Evolutionary conservation across 164 flowering plant genomes (phyloP).

Genomic region (Hamamelis virginiana): DNA sequence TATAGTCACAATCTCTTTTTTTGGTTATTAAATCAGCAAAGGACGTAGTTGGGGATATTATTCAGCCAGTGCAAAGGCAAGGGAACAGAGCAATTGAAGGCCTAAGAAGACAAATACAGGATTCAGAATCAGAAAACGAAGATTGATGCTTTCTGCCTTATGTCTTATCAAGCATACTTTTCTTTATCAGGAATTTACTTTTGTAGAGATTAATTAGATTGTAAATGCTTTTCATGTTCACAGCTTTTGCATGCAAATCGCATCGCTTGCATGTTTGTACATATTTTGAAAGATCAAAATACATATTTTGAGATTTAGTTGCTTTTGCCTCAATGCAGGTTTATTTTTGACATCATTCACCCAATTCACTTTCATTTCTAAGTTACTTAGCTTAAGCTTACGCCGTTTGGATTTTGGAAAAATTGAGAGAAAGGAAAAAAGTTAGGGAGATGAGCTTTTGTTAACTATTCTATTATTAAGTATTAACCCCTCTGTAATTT

Average conservation of each 20-base stretch:
- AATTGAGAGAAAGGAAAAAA: too few relatives aligned
- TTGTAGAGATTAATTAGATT: neutral
- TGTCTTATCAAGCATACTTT: too few relatives aligned
- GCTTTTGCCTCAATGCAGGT: too few relatives aligned
- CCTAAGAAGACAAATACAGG: neutral
- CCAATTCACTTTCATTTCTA: too few relatives aligned
- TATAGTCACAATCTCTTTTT: neutral
- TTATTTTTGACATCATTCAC: too few relatives aligned
- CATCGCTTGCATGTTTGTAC: neutral
- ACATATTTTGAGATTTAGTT: too few relatives aligned
- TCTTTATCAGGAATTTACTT: neutral
- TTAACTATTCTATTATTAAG: too few relatives aligned
- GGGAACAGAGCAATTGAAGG: constrained; percentile 2
- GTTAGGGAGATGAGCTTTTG: too few relatives aligned
- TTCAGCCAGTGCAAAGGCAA: constrained; percentile 12
- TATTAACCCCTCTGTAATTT: too few relatives aligned
- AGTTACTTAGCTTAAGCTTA: too few relatives aligned
- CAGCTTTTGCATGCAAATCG: neutral
- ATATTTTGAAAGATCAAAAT: too few relatives aligned
- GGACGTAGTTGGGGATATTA: neutral
- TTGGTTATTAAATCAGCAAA: constrained; percentile 1
- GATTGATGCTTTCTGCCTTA: constrained; percentile 2
- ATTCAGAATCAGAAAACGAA: constrained; percentile 10
- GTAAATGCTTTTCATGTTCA: neutral
- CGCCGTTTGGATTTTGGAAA: too few relatives aligned